Evolutionary conservation across 2,329 filamentous ascomycete species (phyloP), one percentile per base, ranked within the genome.

Genomic region (Daldinia sp.): DNA sequence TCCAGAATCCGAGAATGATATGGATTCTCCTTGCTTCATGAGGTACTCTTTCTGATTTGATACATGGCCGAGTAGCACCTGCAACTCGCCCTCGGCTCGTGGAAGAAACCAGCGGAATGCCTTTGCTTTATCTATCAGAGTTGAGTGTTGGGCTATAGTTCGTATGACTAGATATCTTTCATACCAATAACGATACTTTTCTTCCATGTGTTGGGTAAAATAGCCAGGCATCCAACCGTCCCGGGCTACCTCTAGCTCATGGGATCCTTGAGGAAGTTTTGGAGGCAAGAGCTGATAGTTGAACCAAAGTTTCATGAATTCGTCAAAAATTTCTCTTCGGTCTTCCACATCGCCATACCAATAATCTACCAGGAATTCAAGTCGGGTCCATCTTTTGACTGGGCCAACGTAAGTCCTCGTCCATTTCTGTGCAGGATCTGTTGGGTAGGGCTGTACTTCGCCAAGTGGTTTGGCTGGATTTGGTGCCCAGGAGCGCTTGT

Each of bases 401-500:
- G 77, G 77, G 7, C 77, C 77, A 56, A 74, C 60, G 53, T 79
- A 79, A 3, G 74, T 74, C 44, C 77, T 75, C 15, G 77, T 79
- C 77, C 77, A 79, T 70, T 76, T 76, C 51, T 77, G 73, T 5
- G 74, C 68, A 10, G 76, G 73, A 60, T 79, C 77, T 42, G 74
- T 74, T 7, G 77, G 77, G 41, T 79, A 79, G 4, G 72, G 70
- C 37, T 74, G 74, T 33, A 78, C 77, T 59, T 77, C 67, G 56
- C 68, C 50, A 4, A 72, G 65, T 44, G 65, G 35, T 50, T 63
- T 58, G 23, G 60, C 55, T 54, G 65, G 39, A 56, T 46, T 63
- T 60, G 62, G 62, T 41, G 44, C 48, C 65, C 63, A 73, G 26
- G 64, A 67, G 39, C 63, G 71, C 35, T 70, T 74, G 41, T 57